Evolutionary conservation across 2,329 filamentous ascomycete species (phyloP).

Genomic region (Keithomyces neogunnii): DNA sequence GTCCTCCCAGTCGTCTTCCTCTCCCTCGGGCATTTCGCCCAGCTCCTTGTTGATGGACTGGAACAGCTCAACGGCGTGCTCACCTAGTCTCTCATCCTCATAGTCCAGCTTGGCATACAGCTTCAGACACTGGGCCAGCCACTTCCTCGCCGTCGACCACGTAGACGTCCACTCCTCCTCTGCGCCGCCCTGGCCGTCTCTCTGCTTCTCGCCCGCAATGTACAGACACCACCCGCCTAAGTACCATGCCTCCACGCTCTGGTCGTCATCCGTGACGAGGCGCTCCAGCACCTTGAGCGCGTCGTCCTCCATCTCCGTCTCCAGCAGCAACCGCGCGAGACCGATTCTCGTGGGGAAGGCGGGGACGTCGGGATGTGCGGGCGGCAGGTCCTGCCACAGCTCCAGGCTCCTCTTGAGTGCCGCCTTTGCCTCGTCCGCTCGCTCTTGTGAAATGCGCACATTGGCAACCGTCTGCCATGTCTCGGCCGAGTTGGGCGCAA

Average conservation of each 20-base stretch:
- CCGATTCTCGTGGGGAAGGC: slow-evolving; percentile 82
- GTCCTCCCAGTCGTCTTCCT: slow-evolving; percentile 42
- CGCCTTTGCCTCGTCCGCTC: slow-evolving; percentile 68
- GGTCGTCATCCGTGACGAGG: slow-evolving; percentile 80
- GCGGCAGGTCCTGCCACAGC: slow-evolving; percentile 72
- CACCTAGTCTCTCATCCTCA: slow-evolving; percentile 70
- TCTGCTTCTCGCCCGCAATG: slow-evolving; percentile 63
- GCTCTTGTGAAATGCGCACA: slow-evolving; percentile 80
- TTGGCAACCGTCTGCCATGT: slow-evolving; percentile 94
- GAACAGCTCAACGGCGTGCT: slow-evolving; percentile 67
- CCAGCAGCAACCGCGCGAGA: slow-evolving; percentile 78
- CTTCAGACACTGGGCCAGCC: slow-evolving; percentile 72
- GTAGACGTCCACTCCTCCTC: slow-evolving; percentile 50
- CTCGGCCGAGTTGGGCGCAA: slow-evolving; percentile 74
- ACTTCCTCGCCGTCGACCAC: slow-evolving; percentile 69
- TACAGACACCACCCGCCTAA: slow-evolving; percentile 90
- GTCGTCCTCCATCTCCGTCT: slow-evolving; percentile 76
- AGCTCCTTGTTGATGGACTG: slow-evolving; percentile 54
- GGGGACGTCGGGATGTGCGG: slow-evolving; percentile 64
- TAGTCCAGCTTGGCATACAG: slow-evolving; percentile 76
- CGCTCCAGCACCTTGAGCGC: slow-evolving; percentile 80
- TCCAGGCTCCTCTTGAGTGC: slow-evolving; percentile 73
- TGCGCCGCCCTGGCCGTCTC: slow-evolving; percentile 23
- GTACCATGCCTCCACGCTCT: slow-evolving; percentile 95
- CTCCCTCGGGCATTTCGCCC: slow-evolving; percentile 47